Evolutionary conservation across 164 flowering plant genomes (phyloP).

Genomic region (Echeveria elegans): DNA sequence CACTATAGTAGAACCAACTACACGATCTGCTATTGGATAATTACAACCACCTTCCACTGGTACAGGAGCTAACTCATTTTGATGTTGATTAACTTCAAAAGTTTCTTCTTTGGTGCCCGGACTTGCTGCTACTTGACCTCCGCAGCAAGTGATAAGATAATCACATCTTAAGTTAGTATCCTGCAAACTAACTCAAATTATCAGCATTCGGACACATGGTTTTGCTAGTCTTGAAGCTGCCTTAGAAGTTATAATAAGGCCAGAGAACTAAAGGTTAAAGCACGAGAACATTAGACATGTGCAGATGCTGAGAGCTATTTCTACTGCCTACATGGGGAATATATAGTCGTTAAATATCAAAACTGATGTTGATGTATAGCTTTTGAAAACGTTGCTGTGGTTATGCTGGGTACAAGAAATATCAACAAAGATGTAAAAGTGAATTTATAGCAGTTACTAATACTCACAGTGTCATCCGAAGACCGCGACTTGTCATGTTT

Average conservation of each 20-base stretch:
- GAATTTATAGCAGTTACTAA: neutral
- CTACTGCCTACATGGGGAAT: no score
- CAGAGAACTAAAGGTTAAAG: no score
- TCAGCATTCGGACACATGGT: no score
- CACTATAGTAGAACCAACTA: constrained; percentile 31
- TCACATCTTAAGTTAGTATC: neutral
- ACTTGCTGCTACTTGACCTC: constrained; percentile 4
- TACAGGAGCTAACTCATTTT: constrained; percentile 28
- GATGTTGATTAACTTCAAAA: constrained; percentile 24
- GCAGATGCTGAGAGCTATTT: neutral
- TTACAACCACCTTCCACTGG: constrained; percentile 26
- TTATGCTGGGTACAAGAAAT: neutral
- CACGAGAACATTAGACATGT: neutral
- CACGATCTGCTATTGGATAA: constrained; percentile 26
- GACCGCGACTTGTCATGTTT: constrained; percentile 62
- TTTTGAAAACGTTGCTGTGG: neutral
- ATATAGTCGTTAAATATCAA: neutral
- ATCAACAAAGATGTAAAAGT: neutral
- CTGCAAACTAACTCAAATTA: neutral
- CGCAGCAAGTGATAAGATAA: neutral
- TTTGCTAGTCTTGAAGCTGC: neutral
- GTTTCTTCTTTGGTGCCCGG: neutral
- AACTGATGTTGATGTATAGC: neutral
- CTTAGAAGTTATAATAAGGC: no score
- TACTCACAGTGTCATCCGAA: constrained; percentile 53